Percentiles rank a stretch among this genome's conserved stretches.
Conservation (phyloP, 768 basidiomycete genomes). For the Suillus hirtellus region DNA sequence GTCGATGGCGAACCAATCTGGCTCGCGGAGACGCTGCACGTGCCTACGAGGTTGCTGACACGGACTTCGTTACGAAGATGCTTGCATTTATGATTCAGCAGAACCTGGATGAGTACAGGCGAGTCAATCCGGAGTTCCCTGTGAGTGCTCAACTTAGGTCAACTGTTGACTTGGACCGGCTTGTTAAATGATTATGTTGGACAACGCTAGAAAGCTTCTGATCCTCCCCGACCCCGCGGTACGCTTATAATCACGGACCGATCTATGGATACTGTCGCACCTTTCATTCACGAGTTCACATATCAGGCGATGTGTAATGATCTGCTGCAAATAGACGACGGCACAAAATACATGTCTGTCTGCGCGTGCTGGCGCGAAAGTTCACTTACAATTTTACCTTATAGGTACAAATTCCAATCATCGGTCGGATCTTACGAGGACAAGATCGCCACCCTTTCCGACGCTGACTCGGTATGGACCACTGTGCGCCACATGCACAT, state of each 20-base stretch:
- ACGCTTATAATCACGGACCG: constrained; percentile 93
- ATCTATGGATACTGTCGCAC: constrained; percentile 91
- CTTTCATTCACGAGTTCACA: constrained; percentile 95
- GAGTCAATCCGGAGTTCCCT: constrained; percentile 82
- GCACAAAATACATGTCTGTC: constrained; percentile 81
- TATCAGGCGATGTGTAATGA: constrained; percentile 99
- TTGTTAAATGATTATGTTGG: constrained; percentile 8
- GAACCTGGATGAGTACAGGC: constrained; percentile 85
- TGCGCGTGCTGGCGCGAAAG: constrained; percentile 11
- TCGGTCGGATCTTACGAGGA: constrained; percentile 85
- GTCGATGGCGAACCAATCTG: constrained; percentile 80
- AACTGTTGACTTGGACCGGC: background rate
- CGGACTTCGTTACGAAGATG: constrained; percentile 76
- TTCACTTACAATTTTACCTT: background rate
- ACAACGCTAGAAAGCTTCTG: constrained; percentile 48
- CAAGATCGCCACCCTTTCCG: constrained; percentile 82
- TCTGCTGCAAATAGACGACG: constrained; percentile 84
- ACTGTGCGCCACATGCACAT: constrained; percentile 97
- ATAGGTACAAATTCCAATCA: constrained; percentile 94
- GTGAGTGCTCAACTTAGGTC: constrained; percentile 46
- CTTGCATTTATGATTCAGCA: constrained; percentile 85
- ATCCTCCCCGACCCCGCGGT: constrained; percentile 65
- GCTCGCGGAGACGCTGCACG: constrained; percentile 72
- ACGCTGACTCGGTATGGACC: constrained; percentile 88
- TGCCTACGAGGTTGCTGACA: constrained; percentile 66